Conservation (phyloP, 2,329 filamentous ascomycete species). For the Sporothrix brunneoviolacea region DNA sequence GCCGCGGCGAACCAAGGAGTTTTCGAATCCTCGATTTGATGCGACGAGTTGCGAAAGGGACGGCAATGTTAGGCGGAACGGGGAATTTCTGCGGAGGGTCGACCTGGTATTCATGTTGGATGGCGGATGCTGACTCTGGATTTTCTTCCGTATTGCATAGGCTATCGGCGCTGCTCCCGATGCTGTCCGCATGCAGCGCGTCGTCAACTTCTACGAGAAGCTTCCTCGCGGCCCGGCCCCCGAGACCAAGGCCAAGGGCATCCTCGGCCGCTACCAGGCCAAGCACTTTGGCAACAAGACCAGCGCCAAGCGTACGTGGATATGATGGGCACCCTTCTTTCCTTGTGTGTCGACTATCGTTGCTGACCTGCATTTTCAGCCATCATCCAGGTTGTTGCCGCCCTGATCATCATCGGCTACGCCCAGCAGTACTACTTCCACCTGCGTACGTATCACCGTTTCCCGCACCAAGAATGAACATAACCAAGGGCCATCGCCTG, state of each 20-base stretch:
- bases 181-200: conserved; percentile 94
- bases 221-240: conserved; percentile 89
- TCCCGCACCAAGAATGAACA: too few species aligned
- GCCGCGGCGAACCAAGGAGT: neutral
- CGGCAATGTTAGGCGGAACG: too few species aligned
- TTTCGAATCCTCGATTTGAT: neutral
- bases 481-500: too few species aligned
- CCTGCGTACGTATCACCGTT: conserved; percentile 63
- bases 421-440: conserved; percentile 99
- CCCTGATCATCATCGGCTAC: conserved; percentile 78
- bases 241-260: conserved; percentile 70
- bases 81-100: too few species aligned
- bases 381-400: conserved; percentile 76
- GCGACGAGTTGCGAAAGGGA: neutral
- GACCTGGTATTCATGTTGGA: too few species aligned
- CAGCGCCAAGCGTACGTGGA: conserved; percentile 73
- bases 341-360: neutral
- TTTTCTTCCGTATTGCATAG: conserved; percentile 43
- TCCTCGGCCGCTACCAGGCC: conserved; percentile 77
- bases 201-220: conserved; percentile 98
- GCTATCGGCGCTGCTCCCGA: conserved; percentile 91
- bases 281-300: conserved; percentile 95
- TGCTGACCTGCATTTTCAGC: conserved; percentile 45
- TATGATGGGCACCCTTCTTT: neutral
- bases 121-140: conserved; percentile 6